Conservation (phyloP, 371 early-diverging fungal genomes). For the Mucor velutinosus region DNA sequence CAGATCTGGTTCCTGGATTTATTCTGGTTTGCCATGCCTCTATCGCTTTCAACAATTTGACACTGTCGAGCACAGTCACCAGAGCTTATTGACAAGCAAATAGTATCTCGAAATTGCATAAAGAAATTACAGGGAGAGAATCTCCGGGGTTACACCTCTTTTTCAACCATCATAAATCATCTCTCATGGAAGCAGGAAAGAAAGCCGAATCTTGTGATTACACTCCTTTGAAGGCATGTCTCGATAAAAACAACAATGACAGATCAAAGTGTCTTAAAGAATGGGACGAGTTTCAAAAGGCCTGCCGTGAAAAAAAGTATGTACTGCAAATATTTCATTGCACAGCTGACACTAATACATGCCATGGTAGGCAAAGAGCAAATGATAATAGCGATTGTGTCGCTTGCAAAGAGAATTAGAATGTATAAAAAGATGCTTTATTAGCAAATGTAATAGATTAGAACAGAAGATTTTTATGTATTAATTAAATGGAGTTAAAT, state of each 20-base stretch:
- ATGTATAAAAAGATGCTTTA: neutral
- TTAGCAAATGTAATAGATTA: neutral
- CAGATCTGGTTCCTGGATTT: neutral
- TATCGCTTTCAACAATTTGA: neutral
- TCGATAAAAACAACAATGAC: constrained; percentile 58
- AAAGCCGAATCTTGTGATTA: constrained; percentile 51
- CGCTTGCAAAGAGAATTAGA: constrained; percentile 21
- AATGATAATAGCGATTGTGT: constrained; percentile 25
- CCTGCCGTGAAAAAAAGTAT: constrained; percentile 48
- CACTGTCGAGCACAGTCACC: neutral
- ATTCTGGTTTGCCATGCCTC: no score
- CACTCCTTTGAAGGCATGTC: constrained; percentile 56
- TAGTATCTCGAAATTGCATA: neutral
- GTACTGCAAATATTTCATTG: neutral
- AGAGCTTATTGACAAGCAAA: neutral
- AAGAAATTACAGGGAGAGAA: neutral
- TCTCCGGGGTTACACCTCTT: neutral
- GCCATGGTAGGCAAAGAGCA: constrained; percentile 3
- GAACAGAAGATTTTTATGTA: neutral
- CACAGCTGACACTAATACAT: neutral
- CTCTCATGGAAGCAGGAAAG: constrained; percentile 12
- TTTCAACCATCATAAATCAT: neutral
- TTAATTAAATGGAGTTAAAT: neutral
- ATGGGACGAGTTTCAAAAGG: constrained; percentile 63
- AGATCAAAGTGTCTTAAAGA: constrained; percentile 63